Conservation (phyloP, 176 grass and related monocot genomes). For the Musa itinerans region DNA sequence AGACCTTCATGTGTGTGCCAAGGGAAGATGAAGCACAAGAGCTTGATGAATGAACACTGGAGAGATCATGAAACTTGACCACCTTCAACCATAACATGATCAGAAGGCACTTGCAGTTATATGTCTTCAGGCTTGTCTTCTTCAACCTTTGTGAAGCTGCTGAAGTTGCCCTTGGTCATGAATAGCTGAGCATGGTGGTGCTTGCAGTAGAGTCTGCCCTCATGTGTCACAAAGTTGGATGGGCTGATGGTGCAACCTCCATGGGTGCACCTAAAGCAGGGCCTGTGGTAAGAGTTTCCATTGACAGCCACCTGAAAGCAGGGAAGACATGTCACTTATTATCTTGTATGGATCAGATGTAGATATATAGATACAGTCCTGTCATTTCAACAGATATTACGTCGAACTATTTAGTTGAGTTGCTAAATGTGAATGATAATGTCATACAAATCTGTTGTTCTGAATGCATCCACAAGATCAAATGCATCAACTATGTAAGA, state of each 20-base stretch:
- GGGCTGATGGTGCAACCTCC: constrained; percentile 76
- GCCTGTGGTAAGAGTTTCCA: constrained; percentile 74
- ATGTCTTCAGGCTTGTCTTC: constrained; percentile 44
- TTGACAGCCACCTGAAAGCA: constrained; percentile 58
- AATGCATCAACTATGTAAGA: no score
- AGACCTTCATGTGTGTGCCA: no score
- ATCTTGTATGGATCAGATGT: background rate
- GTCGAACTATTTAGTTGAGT: no score
- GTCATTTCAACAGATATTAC: background rate
- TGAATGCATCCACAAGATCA: no score
- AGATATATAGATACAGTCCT: background rate
- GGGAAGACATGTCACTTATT: background rate
- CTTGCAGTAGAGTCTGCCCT: constrained; percentile 90
- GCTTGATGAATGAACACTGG: background rate
- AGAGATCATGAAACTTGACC: background rate
- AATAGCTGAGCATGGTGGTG: constrained; percentile 88
- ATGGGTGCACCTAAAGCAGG: constrained; percentile 84
- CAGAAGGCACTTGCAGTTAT: constrained; percentile 9
- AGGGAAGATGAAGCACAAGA: background rate
- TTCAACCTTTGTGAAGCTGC: constrained; percentile 70
- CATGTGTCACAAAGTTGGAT: constrained; percentile 72
- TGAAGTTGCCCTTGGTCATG: constrained; percentile 89
- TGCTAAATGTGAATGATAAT: background rate
- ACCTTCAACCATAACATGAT: background rate
- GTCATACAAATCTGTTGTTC: no score